A percentile compares a stretch with the other conserved stretches of the same genome.
Conservation (phyloP, 257 asterid species). For the Avicennia marina region DNA sequence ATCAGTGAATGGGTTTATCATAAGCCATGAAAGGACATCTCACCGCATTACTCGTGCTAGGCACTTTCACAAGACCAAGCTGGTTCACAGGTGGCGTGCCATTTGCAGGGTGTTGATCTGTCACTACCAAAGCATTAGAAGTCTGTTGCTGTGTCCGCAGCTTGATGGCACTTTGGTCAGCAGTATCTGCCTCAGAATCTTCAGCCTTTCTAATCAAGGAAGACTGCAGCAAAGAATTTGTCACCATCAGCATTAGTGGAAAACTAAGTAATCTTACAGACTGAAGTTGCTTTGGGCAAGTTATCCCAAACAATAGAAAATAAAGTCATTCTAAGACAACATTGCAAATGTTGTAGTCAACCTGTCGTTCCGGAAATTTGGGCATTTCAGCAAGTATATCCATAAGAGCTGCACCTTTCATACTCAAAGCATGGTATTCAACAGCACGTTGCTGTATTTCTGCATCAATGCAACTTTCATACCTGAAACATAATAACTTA, state of each 20-base stretch:
- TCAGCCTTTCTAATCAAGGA: slow-evolving; percentile 69
- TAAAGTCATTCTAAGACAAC: slow-evolving; percentile 1
- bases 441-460: slow-evolving; percentile 85
- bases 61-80: slow-evolving; percentile 67
- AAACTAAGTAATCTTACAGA: neutral
- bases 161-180: slow-evolving; percentile 83
- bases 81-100: slow-evolving; percentile 49
- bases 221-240: slow-evolving; percentile 37
- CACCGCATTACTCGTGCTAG: slow-evolving; percentile 47
- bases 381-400: slow-evolving; percentile 89
- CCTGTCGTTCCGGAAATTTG: slow-evolving; percentile 88
- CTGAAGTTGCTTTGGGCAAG: neutral
- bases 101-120: slow-evolving; percentile 65
- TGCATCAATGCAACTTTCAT: slow-evolving; percentile 73
- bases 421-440: slow-evolving; percentile 67
- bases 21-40: slow-evolving; percentile 22
- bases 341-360: slow-evolving; percentile 13
- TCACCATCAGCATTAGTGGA: slow-evolving; percentile 10
- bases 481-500: slow-evolving; percentile 34
- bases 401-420: slow-evolving; percentile 67
- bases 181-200: slow-evolving; percentile 77
- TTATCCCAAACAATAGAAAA: neutral
- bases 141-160: slow-evolving; percentile 69
- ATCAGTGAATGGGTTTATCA: neutral
- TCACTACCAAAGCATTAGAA: slow-evolving; percentile 70